Percentiles rank a stretch among this genome's conserved stretches.
Conservation (phyloP, 2,329 filamentous ascomycete genomes). For the Fusarium nurragi region DNA sequence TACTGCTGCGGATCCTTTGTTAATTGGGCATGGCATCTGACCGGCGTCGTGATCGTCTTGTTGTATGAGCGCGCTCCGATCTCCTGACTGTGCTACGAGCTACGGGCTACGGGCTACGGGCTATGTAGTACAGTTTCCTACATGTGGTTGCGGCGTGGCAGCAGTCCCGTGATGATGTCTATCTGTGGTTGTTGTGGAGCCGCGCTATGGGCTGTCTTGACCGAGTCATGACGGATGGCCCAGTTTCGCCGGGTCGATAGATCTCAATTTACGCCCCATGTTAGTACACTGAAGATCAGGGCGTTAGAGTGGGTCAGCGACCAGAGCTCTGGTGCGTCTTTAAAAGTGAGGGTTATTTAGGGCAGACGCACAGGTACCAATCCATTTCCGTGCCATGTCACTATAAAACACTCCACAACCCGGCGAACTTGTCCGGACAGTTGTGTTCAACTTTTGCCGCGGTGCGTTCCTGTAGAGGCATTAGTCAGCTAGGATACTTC, state of each 20-base stretch:
- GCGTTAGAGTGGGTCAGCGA: conserved; percentile 3
- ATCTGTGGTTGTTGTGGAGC: conserved; percentile 37
- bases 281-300: background rate
- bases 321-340: background rate
- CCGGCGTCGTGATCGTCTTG: conserved; percentile 2
- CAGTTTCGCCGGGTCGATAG: background rate
- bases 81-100: background rate
- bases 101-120: too few relatives aligned
- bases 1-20: background rate
- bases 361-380: background rate
- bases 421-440: background rate
- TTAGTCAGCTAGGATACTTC: conserved; percentile 23
- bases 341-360: background rate
- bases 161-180: conserved; percentile 38
- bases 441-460: background rate
- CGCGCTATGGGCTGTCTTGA: background rate
- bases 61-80: background rate
- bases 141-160: conserved; percentile 7
- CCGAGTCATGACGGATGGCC: conserved; percentile 1
- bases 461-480: background rate
- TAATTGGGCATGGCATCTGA: too few relatives aligned
- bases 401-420: background rate
- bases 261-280: background rate
- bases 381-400: background rate
- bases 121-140: too few relatives aligned